phyloP scores from a whole-genome alignment of 1,284 basidiomycete species.

The Peniophora sp. region DNA sequence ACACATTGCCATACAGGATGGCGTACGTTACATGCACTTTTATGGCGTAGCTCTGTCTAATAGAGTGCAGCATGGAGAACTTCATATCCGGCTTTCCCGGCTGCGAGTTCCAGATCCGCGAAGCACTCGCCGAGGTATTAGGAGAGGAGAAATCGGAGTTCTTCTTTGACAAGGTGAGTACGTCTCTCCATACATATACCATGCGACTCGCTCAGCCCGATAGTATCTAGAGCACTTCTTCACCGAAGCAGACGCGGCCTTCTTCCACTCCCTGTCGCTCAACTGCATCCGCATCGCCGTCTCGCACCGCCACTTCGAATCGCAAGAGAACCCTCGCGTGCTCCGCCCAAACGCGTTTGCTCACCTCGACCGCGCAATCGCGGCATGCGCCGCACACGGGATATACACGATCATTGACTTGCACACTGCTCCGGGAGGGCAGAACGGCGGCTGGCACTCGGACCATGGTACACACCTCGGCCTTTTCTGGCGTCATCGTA shows the following conservation, averaged over 20 bases:
- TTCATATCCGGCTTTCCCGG: constrained; percentile 56
- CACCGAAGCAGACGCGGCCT: constrained; percentile 57
- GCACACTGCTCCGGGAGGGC: constrained; percentile 54
- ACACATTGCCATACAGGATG: background rate
- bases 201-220: background rate
- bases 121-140: constrained; percentile 54
- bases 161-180: constrained; percentile 67
- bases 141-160: constrained; percentile 63
- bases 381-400: constrained; percentile 47
- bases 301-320: constrained; percentile 64
- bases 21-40: constrained; percentile 3
- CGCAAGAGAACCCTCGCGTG: constrained; percentile 55
- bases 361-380: constrained; percentile 53
- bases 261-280: constrained; percentile 61
- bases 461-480: constrained; percentile 48
- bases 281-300: constrained; percentile 67
- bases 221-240: constrained; percentile 74
- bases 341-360: constrained; percentile 54
- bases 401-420: constrained; percentile 58
- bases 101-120: constrained; percentile 59
- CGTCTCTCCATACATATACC: background rate
- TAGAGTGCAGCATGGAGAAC: constrained; percentile 45
- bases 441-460: constrained; percentile 49
- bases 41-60: background rate
- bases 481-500: constrained; percentile 66